Percentiles rank a stretch among this genome's conserved stretches.
Conservation (phyloP, 176 grass and related monocot genomes). For the Aegilops longissima region DNA sequence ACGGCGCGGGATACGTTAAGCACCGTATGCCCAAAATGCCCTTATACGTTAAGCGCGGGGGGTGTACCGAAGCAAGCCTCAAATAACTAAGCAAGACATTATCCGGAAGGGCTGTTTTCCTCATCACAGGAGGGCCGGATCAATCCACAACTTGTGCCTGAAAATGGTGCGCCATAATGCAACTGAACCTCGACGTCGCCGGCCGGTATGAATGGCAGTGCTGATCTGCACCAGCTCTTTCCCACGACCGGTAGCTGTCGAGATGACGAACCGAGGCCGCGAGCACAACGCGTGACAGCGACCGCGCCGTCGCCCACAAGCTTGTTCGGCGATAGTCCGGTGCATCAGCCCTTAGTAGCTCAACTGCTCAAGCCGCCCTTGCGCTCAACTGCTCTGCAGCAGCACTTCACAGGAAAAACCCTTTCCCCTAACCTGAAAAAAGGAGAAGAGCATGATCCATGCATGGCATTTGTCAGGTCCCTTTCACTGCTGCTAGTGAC, state of each 20-base stretch:
- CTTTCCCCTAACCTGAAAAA: neutral
- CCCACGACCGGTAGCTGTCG: neutral
- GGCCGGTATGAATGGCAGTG: slow-evolving; percentile 16
- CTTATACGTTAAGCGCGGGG: no score
- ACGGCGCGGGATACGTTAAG: no score
- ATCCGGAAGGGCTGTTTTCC: slow-evolving; percentile 33
- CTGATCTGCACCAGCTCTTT: slow-evolving; percentile 7
- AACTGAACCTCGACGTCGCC: neutral
- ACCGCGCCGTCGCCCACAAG: slow-evolving; percentile 2
- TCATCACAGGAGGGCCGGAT: slow-evolving; percentile 5
- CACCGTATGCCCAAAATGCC: no score
- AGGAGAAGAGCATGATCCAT: slow-evolving; percentile 8
- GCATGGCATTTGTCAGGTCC: slow-evolving; percentile 13
- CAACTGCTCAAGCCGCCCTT: neutral
- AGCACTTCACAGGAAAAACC: neutral
- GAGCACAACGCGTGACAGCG: slow-evolving; percentile 20
- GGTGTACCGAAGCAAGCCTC: no score
- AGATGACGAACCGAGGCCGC: slow-evolving; percentile 16
- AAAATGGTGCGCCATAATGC: neutral
- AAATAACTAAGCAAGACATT: neutral
- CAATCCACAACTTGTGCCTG: slow-evolving; percentile 4
- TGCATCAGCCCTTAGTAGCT: slow-evolving; percentile 4
- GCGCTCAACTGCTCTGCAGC: neutral
- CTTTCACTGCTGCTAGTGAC: slow-evolving; percentile 59
- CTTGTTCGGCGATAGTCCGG: neutral